Percentiles rank a stretch among this genome's conserved stretches.
phyloP scores from a whole-genome alignment of 176 grass and related monocot genomes.

The Leersia perrieri region DNA sequence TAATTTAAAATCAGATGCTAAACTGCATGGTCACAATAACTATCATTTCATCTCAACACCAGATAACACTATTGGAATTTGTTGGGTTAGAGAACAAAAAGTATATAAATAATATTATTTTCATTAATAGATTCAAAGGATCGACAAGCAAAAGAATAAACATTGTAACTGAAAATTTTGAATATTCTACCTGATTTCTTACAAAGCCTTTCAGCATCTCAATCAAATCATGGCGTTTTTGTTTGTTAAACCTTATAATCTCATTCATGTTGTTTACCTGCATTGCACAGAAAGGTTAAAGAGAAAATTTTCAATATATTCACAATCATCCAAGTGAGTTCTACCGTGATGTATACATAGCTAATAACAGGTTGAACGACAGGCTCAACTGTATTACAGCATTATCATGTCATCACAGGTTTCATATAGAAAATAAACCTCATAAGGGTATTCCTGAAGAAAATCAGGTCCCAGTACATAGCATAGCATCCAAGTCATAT shows the following conservation, averaged over 20 bases:
- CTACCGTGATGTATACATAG: background rate
- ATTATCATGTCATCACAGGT: background rate
- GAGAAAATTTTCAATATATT: background rate
- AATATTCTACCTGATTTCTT: slow-evolving; percentile 56
- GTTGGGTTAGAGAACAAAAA: background rate
- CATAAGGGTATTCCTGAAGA: background rate
- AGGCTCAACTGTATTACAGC: background rate
- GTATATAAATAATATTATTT: slow-evolving; percentile 1
- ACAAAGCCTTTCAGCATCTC: slow-evolving; percentile 82
- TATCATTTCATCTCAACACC: background rate
- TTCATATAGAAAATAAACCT: background rate
- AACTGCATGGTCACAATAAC: background rate
- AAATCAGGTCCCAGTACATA: background rate
- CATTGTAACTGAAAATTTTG: background rate
- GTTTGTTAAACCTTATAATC: slow-evolving; percentile 65
- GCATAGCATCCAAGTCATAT: background rate
- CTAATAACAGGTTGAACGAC: background rate
- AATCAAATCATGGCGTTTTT: slow-evolving; percentile 51
- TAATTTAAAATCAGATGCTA: background rate
- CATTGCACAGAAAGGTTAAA: slow-evolving; percentile 10
- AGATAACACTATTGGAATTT: background rate
- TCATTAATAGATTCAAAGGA: background rate
- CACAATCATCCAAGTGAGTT: background rate
- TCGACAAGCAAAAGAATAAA: slow-evolving; percentile 2
- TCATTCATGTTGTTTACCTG: slow-evolving; percentile 80